Evolutionary conservation across 306 rosid species (phyloP), one percentile per base, ranked within the genome.

Genomic region (Vachellia pachyceras): DNA sequence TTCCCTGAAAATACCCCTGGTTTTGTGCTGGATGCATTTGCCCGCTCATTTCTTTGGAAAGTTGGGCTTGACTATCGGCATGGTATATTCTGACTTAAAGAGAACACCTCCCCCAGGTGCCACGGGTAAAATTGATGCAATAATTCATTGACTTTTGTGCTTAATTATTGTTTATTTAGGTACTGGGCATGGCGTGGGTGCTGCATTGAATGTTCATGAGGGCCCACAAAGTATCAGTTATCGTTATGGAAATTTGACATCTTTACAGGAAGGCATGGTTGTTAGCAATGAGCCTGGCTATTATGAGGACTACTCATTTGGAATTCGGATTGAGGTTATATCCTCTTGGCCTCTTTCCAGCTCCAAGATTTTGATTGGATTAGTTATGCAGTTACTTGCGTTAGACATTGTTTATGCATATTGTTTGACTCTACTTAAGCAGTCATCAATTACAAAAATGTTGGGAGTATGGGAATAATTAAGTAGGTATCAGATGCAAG

Each of bases 261-360:
- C 97, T 82, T 88, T 95, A 35, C 87, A 89, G 73, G 83, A 75
- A 22, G 97, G 94, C 85, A 93, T 93, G 99, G 49, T 95, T 67
- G 92, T 93, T 84, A 91, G 99, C 98, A 95, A 95, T 67, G 98
- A 95, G 79, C 99, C 99, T 57, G 99, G 99, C 80, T 93, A 95
- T 83, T 95, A 95, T 83, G 98, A 95, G 87, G 99, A 95, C 80
- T 91, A 95, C 78, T 86, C 97, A 42, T 95, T 95, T 37, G 98
- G 99, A 61, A 95, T 95, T 84, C 90, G 99, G 65, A 91, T 95
- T 84, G 99, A 95, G 93, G 99, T 95, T 80, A 52, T 63, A 33
- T 79, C 60, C 64, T 47, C 83, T 77, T 75, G 39, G 42, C 44
- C 69, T 69, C 41, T 80, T 73, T 52, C 33, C 39, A 67, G 77